Evolutionary conservation across 108 stramenopile genomes (phyloP).

Genomic region (Skeletonema menzelii): DNA sequence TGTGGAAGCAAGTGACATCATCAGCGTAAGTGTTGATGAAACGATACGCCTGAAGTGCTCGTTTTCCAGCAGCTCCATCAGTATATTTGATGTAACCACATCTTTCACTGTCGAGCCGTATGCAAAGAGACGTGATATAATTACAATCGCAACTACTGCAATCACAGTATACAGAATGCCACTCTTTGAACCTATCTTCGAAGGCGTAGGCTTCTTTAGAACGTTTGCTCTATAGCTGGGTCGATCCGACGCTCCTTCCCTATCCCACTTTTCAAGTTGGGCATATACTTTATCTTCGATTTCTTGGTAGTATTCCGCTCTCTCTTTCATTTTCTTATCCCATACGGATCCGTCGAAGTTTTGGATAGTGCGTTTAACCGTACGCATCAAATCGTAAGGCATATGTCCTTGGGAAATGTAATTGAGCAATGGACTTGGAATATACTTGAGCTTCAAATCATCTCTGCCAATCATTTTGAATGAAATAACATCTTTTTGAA

Average conservation of each 20-base stretch:
- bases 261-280: slow-evolving; percentile 19
- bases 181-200: background rate
- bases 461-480: slow-evolving; percentile 29
- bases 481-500: slow-evolving; percentile 15
- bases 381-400: slow-evolving; percentile 23
- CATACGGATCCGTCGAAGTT: slow-evolving; percentile 27
- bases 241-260: background rate
- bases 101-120: background rate
- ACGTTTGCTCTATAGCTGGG: background rate
- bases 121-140: background rate
- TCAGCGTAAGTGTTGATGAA: background rate
- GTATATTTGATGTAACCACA: background rate
- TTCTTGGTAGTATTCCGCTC: slow-evolving; percentile 25
- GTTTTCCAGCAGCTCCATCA: background rate
- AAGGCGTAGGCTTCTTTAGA: background rate
- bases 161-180: background rate
- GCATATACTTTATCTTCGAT: slow-evolving; percentile 24
- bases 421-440: slow-evolving; percentile 20
- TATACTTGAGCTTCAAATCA: slow-evolving; percentile 9
- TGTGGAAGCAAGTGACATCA: background rate
- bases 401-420: slow-evolving; percentile 24
- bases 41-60: background rate
- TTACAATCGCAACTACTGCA: background rate
- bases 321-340: slow-evolving; percentile 29
- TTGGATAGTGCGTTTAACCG: background rate